Percentiles rank a stretch among this genome's conserved stretches.
These are phyloP conservation scores for Oemleria cerasiformis DNA, from an alignment of 306 rosid species.

Conservation along the genomic window DNA sequence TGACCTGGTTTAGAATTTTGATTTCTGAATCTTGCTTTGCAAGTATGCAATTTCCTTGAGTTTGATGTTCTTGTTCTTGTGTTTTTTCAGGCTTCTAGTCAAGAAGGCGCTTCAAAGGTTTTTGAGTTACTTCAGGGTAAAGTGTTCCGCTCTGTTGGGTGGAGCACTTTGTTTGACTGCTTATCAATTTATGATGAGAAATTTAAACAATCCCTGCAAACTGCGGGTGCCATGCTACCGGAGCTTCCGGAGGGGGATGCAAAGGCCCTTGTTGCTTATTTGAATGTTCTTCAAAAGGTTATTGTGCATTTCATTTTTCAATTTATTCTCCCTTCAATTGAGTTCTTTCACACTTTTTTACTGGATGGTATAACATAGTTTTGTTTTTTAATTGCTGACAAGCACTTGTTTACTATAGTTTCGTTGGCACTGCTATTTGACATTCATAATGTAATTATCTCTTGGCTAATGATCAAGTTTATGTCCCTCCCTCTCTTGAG, in stretches of 20 bases:
- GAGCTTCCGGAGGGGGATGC: slow-evolving; percentile 98
- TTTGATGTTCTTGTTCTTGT: slow-evolving; percentile 15
- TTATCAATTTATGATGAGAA: slow-evolving; percentile 91
- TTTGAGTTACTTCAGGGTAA: slow-evolving; percentile 93
- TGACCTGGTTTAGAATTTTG: slow-evolving; percentile 15
- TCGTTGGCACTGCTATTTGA: not conserved
- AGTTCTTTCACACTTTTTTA: not conserved
- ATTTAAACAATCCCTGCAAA: slow-evolving; percentile 89
- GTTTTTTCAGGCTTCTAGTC: slow-evolving; percentile 71
- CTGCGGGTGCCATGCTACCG: slow-evolving; percentile 76
- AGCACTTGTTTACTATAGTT: not conserved
- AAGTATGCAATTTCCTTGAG: not conserved
- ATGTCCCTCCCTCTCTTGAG: not conserved
- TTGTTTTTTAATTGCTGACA: not conserved
- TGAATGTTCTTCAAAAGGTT: slow-evolving; percentile 91
- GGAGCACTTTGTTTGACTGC: slow-evolving; percentile 96
- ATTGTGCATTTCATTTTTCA: not conserved
- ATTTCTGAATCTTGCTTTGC: slow-evolving; percentile 10
- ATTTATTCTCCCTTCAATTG: not conserved
- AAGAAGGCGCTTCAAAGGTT: slow-evolving; percentile 92
- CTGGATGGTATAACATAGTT: not conserved
- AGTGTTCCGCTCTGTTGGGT: slow-evolving; percentile 94
- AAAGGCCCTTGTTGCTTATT: slow-evolving; percentile 88
- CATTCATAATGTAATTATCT: not conserved
- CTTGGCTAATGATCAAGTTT: not conserved